Evolutionary conservation across 352 stramenopile species (phyloP).

Genomic region (Phytophthora hibernalis): DNA sequence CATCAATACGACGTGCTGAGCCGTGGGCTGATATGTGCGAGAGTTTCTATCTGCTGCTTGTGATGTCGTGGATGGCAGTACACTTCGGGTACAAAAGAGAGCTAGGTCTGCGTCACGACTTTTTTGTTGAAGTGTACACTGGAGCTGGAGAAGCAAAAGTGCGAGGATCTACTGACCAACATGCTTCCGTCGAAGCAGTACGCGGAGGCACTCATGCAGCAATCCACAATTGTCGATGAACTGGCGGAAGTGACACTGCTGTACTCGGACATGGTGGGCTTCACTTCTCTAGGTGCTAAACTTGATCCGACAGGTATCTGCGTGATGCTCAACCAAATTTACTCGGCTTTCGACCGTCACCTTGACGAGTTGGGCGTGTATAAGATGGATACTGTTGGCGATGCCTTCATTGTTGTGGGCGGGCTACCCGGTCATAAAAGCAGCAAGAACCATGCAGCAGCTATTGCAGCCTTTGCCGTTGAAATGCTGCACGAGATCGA

Average conservation of each 20-base stretch:
- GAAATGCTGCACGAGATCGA: conserved; percentile 90
- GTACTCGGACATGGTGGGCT: conserved; percentile 90
- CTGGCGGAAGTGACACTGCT: conserved; percentile 84
- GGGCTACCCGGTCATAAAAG: conserved; percentile 78
- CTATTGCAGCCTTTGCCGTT: conserved; percentile 81
- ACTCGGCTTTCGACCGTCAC: conserved; percentile 82
- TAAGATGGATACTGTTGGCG: conserved; percentile 89
- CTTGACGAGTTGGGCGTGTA: conserved; percentile 85
- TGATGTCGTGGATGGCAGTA: conserved; percentile 33
- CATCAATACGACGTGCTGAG: conserved; percentile 18
- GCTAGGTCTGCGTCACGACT: conserved; percentile 71
- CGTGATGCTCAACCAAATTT: conserved; percentile 85
- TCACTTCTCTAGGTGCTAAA: conserved; percentile 69
- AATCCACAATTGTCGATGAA: conserved; percentile 83
- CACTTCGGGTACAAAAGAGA: conserved; percentile 76
- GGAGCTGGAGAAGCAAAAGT: conserved; percentile 81
- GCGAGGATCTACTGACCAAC: conserved; percentile 83
- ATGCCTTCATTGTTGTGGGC: conserved; percentile 87
- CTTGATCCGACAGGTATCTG: conserved; percentile 76
- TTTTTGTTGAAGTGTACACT: conserved; percentile 84
- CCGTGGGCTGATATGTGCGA: conserved; percentile 51
- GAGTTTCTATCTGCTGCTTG: conserved; percentile 51
- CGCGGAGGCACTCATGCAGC: conserved; percentile 71
- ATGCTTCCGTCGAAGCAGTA: conserved; percentile 86
- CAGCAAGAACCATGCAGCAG: conserved; percentile 72